Evolutionary conservation across 371 early-diverging fungal genomes (phyloP).

Genomic region (Chytridiales sp.): DNA sequence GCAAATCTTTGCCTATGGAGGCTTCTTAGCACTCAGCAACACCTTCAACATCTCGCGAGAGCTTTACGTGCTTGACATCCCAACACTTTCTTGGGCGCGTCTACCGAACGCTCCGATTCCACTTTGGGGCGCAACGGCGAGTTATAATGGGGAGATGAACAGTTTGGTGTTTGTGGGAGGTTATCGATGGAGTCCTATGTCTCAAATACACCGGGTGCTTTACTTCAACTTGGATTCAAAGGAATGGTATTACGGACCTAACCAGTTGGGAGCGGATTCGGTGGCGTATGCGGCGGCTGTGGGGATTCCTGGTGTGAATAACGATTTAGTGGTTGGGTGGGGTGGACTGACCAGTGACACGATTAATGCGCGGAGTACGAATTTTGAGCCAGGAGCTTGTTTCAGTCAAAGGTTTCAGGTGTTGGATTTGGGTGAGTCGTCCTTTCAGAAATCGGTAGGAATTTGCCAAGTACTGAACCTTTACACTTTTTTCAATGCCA

Average conservation of each 20-base stretch:
- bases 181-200: constrained; percentile 6
- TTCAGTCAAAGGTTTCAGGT: no score
- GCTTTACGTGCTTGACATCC: constrained; percentile 13
- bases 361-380: no score
- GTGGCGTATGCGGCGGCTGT: constrained; percentile 2
- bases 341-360: no score
- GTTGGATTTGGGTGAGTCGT: no score
- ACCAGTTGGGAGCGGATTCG: not conserved
- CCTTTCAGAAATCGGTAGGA: no score
- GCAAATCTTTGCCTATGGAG: constrained; percentile 14
- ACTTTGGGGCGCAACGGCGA: constrained; percentile 15
- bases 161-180: constrained; percentile 19
- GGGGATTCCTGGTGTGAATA: no score
- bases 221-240: constrained; percentile 10
- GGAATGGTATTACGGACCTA: constrained; percentile 15
- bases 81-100: constrained; percentile 8
- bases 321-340: no score
- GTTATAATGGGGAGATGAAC: constrained; percentile 14
- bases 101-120: constrained; percentile 12
- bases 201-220: not conserved
- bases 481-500: no score
- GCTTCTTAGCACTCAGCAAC: not conserved
- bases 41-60: constrained; percentile 11
- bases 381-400: no score
- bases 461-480: no score